Conservation (phyloP, 2,329 filamentous ascomycete genomes). For the Neoascochyta sp. region DNA sequence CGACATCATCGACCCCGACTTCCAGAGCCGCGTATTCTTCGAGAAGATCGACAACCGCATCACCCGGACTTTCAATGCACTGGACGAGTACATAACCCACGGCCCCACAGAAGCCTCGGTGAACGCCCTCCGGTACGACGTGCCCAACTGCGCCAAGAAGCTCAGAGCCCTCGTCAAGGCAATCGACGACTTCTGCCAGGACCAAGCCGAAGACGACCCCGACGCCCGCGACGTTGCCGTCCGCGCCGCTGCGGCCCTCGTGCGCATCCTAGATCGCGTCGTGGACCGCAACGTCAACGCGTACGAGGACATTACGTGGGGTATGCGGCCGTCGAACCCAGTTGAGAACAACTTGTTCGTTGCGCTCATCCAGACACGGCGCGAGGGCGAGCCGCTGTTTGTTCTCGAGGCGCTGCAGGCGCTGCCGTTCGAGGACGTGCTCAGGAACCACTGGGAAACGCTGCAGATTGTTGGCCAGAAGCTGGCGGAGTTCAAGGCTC, state of each 20-base stretch:
- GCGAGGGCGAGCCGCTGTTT: slow-evolving; percentile 18
- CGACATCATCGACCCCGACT: slow-evolving; percentile 29
- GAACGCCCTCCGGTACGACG: slow-evolving; percentile 23
- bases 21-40: slow-evolving; percentile 35
- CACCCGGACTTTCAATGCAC: slow-evolving; percentile 22
- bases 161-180: slow-evolving; percentile 25
- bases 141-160: slow-evolving; percentile 29
- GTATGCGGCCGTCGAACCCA: slow-evolving; percentile 22
- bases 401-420: slow-evolving; percentile 26
- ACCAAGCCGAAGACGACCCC: slow-evolving; percentile 19
- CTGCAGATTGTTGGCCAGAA: slow-evolving; percentile 25
- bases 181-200: slow-evolving; percentile 26
- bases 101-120: slow-evolving; percentile 23
- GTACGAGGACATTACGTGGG: slow-evolving; percentile 31
- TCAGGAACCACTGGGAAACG: slow-evolving; percentile 28
- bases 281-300: slow-evolving; percentile 31
- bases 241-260: slow-evolving; percentile 26
- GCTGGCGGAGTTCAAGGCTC: slow-evolving; percentile 21
- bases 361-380: slow-evolving; percentile 24
- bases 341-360: slow-evolving; percentile 32
- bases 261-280: slow-evolving; percentile 34
- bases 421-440: slow-evolving; percentile 30
- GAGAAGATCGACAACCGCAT: slow-evolving; percentile 34
- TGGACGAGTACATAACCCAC: slow-evolving; percentile 30
- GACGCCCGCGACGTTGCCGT: slow-evolving; percentile 21